phyloP scores from a whole-genome alignment of 2,329 filamentous ascomycete species.

The Sporothrix protearum region DNA sequence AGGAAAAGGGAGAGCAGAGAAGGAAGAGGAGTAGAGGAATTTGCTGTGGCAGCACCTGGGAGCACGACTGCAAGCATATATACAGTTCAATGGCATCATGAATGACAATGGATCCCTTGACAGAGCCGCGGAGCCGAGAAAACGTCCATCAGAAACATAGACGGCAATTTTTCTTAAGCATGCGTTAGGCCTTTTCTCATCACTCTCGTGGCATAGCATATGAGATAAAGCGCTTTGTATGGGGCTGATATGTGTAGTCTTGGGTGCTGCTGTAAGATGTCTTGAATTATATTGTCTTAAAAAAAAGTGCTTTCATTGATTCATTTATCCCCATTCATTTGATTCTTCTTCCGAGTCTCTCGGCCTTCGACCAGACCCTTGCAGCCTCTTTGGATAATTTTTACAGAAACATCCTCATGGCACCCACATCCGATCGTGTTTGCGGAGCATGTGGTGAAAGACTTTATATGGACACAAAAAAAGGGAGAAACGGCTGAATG shows the following conservation, averaged over 20 bases:
- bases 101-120: neutral
- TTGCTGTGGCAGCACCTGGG: neutral
- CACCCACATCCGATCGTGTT: neutral
- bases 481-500: constrained; percentile 21
- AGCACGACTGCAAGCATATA: neutral
- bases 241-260: neutral
- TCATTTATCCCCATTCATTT: neutral
- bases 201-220: neutral
- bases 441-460: neutral
- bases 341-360: neutral
- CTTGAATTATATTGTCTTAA: neutral
- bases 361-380: neutral
- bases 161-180: neutral
- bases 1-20: neutral
- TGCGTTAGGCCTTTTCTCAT: neutral
- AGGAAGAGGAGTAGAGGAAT: neutral
- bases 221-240: neutral
- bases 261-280: neutral
- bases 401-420: constrained; percentile 10
- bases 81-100: neutral
- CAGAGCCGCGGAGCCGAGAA: constrained; percentile 17
- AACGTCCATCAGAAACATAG: neutral
- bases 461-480: neutral
- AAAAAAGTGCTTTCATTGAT: neutral
- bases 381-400: constrained; percentile 15